Evolutionary conservation across 202 grass and related monocot genomes (phyloP), one percentile per base, ranked within the genome.

Genomic region (Cymbopogon flexuosus): DNA sequence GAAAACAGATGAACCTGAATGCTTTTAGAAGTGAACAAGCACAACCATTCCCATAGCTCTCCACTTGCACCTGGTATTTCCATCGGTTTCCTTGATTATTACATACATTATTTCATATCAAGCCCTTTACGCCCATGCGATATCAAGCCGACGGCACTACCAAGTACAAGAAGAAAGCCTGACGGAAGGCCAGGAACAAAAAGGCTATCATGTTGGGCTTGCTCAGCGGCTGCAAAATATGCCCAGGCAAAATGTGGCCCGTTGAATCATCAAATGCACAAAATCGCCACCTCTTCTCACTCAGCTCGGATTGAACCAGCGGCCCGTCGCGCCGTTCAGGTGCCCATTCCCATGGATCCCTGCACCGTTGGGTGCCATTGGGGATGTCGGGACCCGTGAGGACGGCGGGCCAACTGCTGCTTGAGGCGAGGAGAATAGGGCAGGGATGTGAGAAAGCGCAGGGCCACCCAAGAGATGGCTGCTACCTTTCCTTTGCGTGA

Each of bases 231-330:
- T 81, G 71, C 70, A 83, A 85, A 75, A 68, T 74, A 85, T 57
- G 68, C 67, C 84, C 60, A 79, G 77, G 81, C 72, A 73, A 83
- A 83, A 88, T 79, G 52, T 57, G 35, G 57, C 59, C 57, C 63
- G 5, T 88, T 58, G 61, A 66, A 82, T 77, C 74, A 82, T 77
- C 74, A 51, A 65, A 90, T 77, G 58, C 61, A 89, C 73, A 83
- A 75, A 89, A 86, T 79, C 11, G 75, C 14, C 68, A 57, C 61
- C 37, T 68, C 61, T 49, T 54, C 73, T 16, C 64, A 69, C 54
- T 78, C 81, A 93, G 79, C 79, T 85, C 23, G 77, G 90, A 76
- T 84, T 89, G 68, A 87, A 94, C 95, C 92, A 98, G 64, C 77
- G 77, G 42, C 73, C 65, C 24, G 73, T n/a, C 1, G 33, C 41